Evolutionary conservation across 2,329 filamentous ascomycete species (phyloP).

Genomic region (Botryotinia calthae): DNA sequence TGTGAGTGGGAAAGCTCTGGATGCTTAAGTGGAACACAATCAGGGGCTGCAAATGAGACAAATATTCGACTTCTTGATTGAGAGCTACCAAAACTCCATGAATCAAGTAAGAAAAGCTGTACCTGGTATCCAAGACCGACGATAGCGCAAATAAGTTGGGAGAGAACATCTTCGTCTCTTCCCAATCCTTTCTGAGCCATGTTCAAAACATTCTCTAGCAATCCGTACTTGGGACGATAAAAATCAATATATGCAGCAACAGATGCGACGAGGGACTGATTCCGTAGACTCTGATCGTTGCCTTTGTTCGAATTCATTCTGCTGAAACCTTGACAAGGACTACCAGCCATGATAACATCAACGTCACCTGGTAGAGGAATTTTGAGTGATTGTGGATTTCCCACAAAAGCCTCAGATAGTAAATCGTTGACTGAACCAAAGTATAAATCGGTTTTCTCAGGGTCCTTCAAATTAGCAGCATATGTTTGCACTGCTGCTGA

Average conservation of each 20-base stretch:
- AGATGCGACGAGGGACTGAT: slow-evolving; percentile 74
- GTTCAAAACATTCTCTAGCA: slow-evolving; percentile 73
- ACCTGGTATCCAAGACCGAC: slow-evolving; percentile 77
- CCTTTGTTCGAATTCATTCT: slow-evolving; percentile 56
- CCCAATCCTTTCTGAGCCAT: slow-evolving; percentile 52
- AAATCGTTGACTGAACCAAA: slow-evolving; percentile 72
- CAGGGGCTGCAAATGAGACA: slow-evolving; percentile 68
- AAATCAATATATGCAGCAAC: slow-evolving; percentile 73
- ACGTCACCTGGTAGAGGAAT: slow-evolving; percentile 62
- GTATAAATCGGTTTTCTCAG: slow-evolving; percentile 52
- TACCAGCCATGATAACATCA: slow-evolving; percentile 68
- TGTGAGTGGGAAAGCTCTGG: slow-evolving; percentile 64
- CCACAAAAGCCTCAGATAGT: slow-evolving; percentile 54
- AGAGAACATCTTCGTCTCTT: slow-evolving; percentile 63
- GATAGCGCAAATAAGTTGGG: slow-evolving; percentile 68
- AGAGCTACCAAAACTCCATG: slow-evolving; percentile 65
- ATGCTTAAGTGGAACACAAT: slow-evolving; percentile 52
- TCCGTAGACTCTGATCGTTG: slow-evolving; percentile 57
- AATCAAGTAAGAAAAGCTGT: slow-evolving; percentile 64
- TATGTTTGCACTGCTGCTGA: slow-evolving; percentile 67
- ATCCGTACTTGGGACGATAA: slow-evolving; percentile 69
- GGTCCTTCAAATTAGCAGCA: slow-evolving; percentile 58
- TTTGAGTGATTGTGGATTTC: slow-evolving; percentile 41
- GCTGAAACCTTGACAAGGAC: slow-evolving; percentile 77
- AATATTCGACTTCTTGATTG: slow-evolving; percentile 69